Base-by-base conservation (phyloP, 164 flowering plant genomes). In the Nymphaea thermarum region DNA sequence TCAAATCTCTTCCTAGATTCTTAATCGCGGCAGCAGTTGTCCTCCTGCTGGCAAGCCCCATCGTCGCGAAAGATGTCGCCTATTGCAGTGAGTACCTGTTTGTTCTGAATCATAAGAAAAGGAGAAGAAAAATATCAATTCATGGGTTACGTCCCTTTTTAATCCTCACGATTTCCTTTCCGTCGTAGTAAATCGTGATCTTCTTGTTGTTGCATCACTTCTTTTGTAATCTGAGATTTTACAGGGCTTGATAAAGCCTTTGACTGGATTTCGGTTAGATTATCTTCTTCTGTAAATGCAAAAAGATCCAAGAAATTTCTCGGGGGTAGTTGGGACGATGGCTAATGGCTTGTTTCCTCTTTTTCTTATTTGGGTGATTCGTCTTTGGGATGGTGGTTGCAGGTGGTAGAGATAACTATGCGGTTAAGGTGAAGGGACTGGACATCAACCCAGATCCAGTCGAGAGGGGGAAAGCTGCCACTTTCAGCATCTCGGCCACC, bases 381-480 rank as follows among this genome's bases (percentile, higher is more conserved):
- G 4, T 60, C 15, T 61, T 61, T n/a, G 25, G 16, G 59, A 25
- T 47, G 15, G 62, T 36, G 3, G 17, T 47, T 71, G 69, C 70
- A 71, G 96, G 83, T 74, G 81, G 77, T 68, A 80, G 76, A 25
- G 77, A 74, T 43, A 70, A 83, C 25, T 89, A 86, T 78, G 80
- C 67, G 7, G 91, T 89, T 44, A 79, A 83, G 72, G 89, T 89
- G 2, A 65, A 63, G 3, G 86, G 77, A 51, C 84, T 89, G 12
- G 82, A 87, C n/a, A 86, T 89, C 25, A 51, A 76, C 11, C 96
- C 96, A 17, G n/a, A 81, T 62, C 96, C 93, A 2, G 79, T 89
- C 5, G 74, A 66, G 4, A 81, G 88, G 65, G 93, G 92, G 68
- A 43, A 77, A 67, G 78, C 80, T 5, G 88, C 96, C 17, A 86